Conservation (phyloP, 495 filamentous ascomycete genomes). For the Rusavskia elegans region DNA sequence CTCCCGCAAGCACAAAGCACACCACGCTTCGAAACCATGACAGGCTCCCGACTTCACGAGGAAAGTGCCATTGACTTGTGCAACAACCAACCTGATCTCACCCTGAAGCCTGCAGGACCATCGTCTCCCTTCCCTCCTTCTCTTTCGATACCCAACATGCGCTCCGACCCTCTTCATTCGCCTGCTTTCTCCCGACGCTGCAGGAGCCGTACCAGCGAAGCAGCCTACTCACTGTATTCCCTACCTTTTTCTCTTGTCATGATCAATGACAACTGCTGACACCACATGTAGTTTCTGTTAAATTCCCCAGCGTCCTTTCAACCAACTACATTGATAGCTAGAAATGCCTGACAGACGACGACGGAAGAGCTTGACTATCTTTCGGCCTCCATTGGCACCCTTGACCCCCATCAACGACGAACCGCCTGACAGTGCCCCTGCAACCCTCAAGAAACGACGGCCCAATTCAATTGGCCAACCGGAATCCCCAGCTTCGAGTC, state of each 20-base stretch:
- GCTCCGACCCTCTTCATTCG: background rate
- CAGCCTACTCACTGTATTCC: too few relatives aligned
- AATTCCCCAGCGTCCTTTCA: background rate
- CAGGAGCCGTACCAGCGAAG: too few relatives aligned
- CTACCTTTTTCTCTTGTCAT: too few relatives aligned
- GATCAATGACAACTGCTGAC: too few relatives aligned
- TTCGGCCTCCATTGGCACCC: slow-evolving; percentile 10
- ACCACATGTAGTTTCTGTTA: too few relatives aligned
- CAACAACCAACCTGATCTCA: background rate
- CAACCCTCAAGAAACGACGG: slow-evolving; percentile 8
- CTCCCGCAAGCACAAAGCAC: too few relatives aligned
- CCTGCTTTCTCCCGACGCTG: background rate
- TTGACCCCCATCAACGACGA: slow-evolving; percentile 13
- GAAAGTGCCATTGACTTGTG: background rate
- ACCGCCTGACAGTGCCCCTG: slow-evolving; percentile 5
- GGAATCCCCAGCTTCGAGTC: slow-evolving; percentile 10
- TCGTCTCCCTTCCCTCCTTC: too few relatives aligned
- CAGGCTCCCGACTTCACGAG: background rate
- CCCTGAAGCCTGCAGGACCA: too few relatives aligned
- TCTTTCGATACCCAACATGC: background rate
- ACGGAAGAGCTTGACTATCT: slow-evolving; percentile 15
- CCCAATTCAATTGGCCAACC: slow-evolving; percentile 1
- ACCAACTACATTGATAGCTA: background rate
- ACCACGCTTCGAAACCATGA: too few relatives aligned
- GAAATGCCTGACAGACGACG: slow-evolving; percentile 6